These are phyloP conservation scores for Candida pseudoviswanathii DNA, from an alignment of 1,139 yeast genomes.

Conservation along the genomic window DNA sequence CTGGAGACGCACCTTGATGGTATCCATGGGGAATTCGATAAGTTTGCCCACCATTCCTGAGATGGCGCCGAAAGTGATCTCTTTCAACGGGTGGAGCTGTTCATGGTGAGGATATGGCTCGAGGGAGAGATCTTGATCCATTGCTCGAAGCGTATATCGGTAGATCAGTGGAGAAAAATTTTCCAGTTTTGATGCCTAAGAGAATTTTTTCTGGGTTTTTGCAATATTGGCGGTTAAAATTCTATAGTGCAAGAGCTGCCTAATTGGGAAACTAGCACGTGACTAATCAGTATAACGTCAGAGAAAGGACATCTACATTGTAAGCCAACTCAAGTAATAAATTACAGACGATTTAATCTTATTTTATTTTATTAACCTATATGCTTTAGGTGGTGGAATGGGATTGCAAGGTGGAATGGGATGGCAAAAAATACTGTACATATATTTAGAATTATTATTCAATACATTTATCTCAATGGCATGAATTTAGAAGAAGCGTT, in stretches of 20 bases:
- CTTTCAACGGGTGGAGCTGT: slow-evolving; percentile 32
- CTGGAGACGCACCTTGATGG: slow-evolving; percentile 86
- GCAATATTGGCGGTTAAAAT: not conserved
- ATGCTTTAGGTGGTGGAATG: not conserved
- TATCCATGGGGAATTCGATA: slow-evolving; percentile 90
- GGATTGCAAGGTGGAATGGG: not conserved
- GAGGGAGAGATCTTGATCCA: not conserved
- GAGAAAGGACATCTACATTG: too few species aligned
- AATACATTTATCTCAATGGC: slow-evolving; percentile 52
- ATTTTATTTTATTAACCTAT: not conserved
- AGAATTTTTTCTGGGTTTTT: not conserved
- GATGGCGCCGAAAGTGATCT: slow-evolving; percentile 49
- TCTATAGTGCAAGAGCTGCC: not conserved
- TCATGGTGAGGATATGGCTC: slow-evolving; percentile 6
- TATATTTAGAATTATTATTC: slow-evolving; percentile 1
- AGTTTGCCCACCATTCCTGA: slow-evolving; percentile 85
- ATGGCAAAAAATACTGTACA: slow-evolving; percentile 1
- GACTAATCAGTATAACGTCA: not conserved
- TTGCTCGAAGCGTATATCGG: too few species aligned
- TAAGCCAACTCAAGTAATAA: slow-evolving; percentile 2
- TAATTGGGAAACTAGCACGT: not conserved
- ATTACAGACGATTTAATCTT: slow-evolving; percentile 1
- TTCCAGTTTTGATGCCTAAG: too few species aligned
- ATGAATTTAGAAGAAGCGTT: slow-evolving; percentile 86
- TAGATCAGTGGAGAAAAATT: too few species aligned